Base-by-base conservation (phyloP, 2,329 filamentous ascomycete genomes). In the Chrysosporium keratinophilum region DNA sequence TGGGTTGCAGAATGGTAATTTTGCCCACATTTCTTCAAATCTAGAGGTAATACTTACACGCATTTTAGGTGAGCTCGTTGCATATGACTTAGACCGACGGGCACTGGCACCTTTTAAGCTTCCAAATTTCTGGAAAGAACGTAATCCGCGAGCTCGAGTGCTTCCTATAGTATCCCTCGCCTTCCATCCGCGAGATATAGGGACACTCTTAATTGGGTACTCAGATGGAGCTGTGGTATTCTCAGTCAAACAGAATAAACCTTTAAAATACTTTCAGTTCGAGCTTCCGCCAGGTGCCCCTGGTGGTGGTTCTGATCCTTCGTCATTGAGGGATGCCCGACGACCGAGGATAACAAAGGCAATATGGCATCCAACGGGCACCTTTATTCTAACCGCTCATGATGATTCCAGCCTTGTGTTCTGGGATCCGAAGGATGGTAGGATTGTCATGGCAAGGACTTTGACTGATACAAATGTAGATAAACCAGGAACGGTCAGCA, bases 311-410 rank as follows among this genome's bases (percentile, higher is more conserved):
- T 74, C 77, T 10, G 86, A 88, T 64, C 80, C 82, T 28, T 71
- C 78, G 39, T 77, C 78, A 5, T 71, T 81, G 35, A 80, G 83
- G 54, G 77, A 78, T 12, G 67, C 79, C 56, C 81, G 90, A 49
- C 81, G 77, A 61, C 93, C 91, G 12, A 80, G 78, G 55, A 71
- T 97, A 57, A 88, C 84, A 1, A 87, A 95, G 61, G 90, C 88
- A 0, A 69, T 91, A 14, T 98, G 91, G 90, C 93, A 98, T 71
- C 93, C 93, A 0, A 95, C 88, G 1, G 93, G 90, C 0, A 94
- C 88, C 0, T 95, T 95, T 63, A 73, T 96, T 37, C 67, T 93
- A 60, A 95, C 88, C 0, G 87, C 84, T 1, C 87, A 96, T 64
- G 89, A 95, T 54, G 93, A 98, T 66, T 85, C 86, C 34, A 95